Evolutionary conservation across 345 rosid species (phyloP).

Genomic region (Citropsis articulata): DNA sequence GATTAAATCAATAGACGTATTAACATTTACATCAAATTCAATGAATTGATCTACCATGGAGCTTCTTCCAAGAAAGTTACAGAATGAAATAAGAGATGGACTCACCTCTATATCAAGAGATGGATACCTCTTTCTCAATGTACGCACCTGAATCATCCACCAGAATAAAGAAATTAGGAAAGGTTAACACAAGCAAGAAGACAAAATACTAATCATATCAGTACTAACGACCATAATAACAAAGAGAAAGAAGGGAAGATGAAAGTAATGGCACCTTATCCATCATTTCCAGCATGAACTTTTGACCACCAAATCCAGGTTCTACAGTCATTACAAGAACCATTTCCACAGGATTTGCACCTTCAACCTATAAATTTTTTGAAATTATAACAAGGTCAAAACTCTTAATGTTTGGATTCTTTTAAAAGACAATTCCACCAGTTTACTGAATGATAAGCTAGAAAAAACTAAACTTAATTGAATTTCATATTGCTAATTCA

Average conservation of each 20-base stretch:
- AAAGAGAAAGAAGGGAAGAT: not conserved
- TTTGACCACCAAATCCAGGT: constrained; percentile 92
- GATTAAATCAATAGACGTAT: not conserved
- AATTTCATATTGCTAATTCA: not conserved
- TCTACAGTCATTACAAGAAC: constrained; percentile 97
- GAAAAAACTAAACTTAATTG: not conserved
- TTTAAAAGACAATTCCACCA: not conserved
- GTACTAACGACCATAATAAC: not conserved
- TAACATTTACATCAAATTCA: not conserved
- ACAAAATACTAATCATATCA: not conserved
- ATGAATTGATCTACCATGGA: not conserved
- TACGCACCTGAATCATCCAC: constrained; percentile 43
- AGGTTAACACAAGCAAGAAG: not conserved
- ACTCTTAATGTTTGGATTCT: not conserved
- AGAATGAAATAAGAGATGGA: not conserved
- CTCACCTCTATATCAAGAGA: constrained; percentile 83
- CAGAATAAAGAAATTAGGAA: not conserved
- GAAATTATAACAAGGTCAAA: not conserved
- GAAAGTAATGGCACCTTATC: constrained; percentile 49
- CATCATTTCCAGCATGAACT: constrained; percentile 88
- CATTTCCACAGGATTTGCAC: constrained; percentile 75
- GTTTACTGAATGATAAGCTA: not conserved
- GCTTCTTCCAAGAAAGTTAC: not conserved
- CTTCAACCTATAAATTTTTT: constrained; percentile 50
- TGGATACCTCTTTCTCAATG: constrained; percentile 64